A percentile compares a stretch with the other conserved stretches of the same genome.
Conservation (phyloP, 2,329 filamentous ascomycete species). For the Epichloe hybrida region DNA sequence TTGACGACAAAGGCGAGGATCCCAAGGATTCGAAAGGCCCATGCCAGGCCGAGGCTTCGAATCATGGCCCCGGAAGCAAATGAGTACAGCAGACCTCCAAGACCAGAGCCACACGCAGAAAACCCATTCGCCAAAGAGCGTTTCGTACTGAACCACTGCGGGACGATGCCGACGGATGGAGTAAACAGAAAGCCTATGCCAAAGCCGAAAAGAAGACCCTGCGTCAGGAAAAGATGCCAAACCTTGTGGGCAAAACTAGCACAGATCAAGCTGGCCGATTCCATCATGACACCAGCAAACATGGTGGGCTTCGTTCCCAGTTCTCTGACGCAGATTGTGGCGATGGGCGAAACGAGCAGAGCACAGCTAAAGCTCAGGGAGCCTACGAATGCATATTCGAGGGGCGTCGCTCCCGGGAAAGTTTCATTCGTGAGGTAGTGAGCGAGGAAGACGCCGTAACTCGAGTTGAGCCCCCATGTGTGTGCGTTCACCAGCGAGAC, state of each 20-base stretch:
- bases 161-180: conserved; percentile 49
- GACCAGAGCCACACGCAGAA: conserved; percentile 53
- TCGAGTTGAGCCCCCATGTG: conserved; percentile 59
- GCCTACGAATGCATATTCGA: conserved; percentile 68
- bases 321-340: conserved; percentile 44
- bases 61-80: conserved; percentile 58
- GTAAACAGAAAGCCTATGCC: conserved; percentile 70
- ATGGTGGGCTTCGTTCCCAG: conserved; percentile 53
- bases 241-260: conserved; percentile 55
- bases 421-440: conserved; percentile 42
- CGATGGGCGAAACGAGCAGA: conserved; percentile 54
- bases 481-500: conserved; percentile 47
- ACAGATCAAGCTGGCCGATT: conserved; percentile 51
- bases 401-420: conserved; percentile 48
- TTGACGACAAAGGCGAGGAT: conserved; percentile 53
- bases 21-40: conserved; percentile 54
- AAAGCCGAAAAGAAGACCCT: conserved; percentile 64
- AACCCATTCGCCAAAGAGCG: conserved; percentile 59
- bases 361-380: conserved; percentile 28
- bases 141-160: conserved; percentile 60
- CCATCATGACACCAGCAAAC: conserved; percentile 48
- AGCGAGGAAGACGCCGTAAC: conserved; percentile 38
- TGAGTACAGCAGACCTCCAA: conserved; percentile 61
- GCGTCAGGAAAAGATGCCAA: conserved; percentile 64
- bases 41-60: conserved; percentile 44